phyloP scores from a whole-genome alignment of 495 filamentous ascomycete species.

The Penicillium ochrochloron region DNA sequence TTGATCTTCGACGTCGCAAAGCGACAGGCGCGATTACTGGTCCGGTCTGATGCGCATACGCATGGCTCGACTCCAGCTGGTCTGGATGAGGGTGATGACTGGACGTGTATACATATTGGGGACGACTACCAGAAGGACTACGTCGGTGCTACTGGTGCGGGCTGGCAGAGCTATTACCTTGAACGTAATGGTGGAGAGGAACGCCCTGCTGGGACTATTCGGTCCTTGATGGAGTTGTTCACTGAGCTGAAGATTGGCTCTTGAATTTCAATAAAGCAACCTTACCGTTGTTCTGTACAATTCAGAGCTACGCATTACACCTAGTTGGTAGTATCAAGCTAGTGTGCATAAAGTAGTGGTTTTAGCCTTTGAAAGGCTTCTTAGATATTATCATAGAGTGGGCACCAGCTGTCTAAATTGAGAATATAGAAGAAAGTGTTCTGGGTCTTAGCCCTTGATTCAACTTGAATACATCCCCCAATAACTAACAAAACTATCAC shows the following conservation, averaged over 20 bases:
- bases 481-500: neutral
- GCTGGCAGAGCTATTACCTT: slow-evolving; percentile 65
- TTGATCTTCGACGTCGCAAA: slow-evolving; percentile 67
- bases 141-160: slow-evolving; percentile 59
- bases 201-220: slow-evolving; percentile 23
- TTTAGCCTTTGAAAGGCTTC: neutral
- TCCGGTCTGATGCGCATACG: neutral
- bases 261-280: neutral
- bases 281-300: neutral
- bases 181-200: slow-evolving; percentile 36
- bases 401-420: neutral
- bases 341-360: neutral
- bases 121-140: slow-evolving; percentile 70
- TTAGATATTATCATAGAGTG: neutral
- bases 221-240: slow-evolving; percentile 39
- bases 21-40: slow-evolving; percentile 40
- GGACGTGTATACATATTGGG: slow-evolving; percentile 66
- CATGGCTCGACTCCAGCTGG: neutral
- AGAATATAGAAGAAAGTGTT: neutral
- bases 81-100: slow-evolving; percentile 26
- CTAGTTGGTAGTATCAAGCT: neutral
- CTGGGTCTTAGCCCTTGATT: neutral
- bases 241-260: slow-evolving; percentile 15
- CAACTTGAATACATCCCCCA: slow-evolving; percentile 8
- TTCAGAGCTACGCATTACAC: neutral